Conservation (phyloP, 2,329 filamentous ascomycete genomes). For the Curvularia lunata region DNA sequence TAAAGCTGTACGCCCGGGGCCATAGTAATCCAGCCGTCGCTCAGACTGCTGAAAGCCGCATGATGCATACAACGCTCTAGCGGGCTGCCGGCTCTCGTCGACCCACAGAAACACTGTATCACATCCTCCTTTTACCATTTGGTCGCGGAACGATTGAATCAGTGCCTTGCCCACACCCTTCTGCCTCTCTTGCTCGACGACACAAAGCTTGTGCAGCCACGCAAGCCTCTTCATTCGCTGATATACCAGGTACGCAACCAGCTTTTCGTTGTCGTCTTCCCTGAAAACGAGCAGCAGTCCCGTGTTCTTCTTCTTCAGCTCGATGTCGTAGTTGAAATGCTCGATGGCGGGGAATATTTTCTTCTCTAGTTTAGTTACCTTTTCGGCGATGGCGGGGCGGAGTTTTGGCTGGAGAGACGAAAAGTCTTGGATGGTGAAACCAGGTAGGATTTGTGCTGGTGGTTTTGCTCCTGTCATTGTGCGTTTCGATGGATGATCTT, state of each 20-base stretch:
- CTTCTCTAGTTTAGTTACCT: conserved; percentile 52
- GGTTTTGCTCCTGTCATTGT: conserved; percentile 11
- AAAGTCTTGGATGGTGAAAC: conserved; percentile 23
- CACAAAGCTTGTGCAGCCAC: conserved; percentile 61
- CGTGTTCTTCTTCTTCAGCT: conserved; percentile 59
- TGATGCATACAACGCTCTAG: conserved; percentile 54
- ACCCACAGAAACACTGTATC: conserved; percentile 60
- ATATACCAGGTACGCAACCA: conserved; percentile 53
- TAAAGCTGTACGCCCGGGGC: conserved; percentile 54
- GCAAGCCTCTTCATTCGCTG: conserved; percentile 42
- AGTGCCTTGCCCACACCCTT: conserved; percentile 56
- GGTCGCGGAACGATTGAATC: conserved; percentile 52
- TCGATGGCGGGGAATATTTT: conserved; percentile 60
- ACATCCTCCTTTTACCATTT: conserved; percentile 56
- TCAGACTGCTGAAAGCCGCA: conserved; percentile 57
- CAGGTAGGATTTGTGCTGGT: conserved; percentile 8
- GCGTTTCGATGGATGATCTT: neutral
- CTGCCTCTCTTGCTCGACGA: conserved; percentile 54
- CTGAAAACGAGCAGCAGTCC: conserved; percentile 48
- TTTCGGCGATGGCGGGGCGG: conserved; percentile 25
- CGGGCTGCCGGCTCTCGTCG: conserved; percentile 55
- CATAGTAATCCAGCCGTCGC: conserved; percentile 58
- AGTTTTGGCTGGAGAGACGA: conserved; percentile 28
- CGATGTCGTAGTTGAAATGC: conserved; percentile 56
- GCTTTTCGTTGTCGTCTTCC: conserved; percentile 21